Percentiles rank a stretch among this genome's conserved stretches.
These are phyloP conservation scores for Petasospora fabianii DNA, from an alignment of 1,139 yeast genomes.

Conservation along the genomic window DNA sequence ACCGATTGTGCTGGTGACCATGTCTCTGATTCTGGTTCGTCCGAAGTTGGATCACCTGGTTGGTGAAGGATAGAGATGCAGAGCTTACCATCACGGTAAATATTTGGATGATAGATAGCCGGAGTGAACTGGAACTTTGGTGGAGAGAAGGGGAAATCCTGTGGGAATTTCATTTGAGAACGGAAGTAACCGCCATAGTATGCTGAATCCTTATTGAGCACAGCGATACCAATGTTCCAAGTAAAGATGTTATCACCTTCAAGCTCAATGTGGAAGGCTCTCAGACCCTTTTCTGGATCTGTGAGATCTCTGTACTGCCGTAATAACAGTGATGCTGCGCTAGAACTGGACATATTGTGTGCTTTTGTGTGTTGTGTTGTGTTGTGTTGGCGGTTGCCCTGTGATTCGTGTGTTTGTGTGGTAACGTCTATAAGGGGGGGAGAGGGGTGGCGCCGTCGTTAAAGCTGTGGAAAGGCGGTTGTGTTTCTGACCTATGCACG, in stretches of 20 bases:
- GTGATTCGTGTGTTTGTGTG: no score
- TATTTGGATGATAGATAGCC: constrained; percentile 91
- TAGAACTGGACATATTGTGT: no score
- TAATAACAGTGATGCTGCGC: constrained; percentile 53
- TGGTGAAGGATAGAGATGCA: constrained; percentile 92
- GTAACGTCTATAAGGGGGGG: no score
- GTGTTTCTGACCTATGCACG: no score
- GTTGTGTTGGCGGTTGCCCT: no score
- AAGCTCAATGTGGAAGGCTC: constrained; percentile 83
- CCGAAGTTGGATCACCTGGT: constrained; percentile 83
- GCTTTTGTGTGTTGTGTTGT: no score
- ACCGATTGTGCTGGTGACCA: constrained; percentile 98
- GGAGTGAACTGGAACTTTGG: constrained; percentile 94
- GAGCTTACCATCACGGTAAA: constrained; percentile 86
- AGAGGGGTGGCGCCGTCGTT: no score
- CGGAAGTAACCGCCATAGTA: constrained; percentile 96
- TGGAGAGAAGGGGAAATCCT: constrained; percentile 87
- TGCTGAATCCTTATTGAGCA: constrained; percentile 80
- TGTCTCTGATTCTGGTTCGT: constrained; percentile 87
- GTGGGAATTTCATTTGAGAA: constrained; percentile 91
- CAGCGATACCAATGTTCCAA: constrained; percentile 95
- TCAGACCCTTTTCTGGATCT: constrained; percentile 88
- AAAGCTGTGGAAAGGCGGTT: no score
- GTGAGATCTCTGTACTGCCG: constrained; percentile 93
- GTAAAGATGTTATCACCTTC: constrained; percentile 88